phyloP scores from a whole-genome alignment of 2,329 filamentous ascomycete species.

The Rhinocladiella mackenziei region DNA sequence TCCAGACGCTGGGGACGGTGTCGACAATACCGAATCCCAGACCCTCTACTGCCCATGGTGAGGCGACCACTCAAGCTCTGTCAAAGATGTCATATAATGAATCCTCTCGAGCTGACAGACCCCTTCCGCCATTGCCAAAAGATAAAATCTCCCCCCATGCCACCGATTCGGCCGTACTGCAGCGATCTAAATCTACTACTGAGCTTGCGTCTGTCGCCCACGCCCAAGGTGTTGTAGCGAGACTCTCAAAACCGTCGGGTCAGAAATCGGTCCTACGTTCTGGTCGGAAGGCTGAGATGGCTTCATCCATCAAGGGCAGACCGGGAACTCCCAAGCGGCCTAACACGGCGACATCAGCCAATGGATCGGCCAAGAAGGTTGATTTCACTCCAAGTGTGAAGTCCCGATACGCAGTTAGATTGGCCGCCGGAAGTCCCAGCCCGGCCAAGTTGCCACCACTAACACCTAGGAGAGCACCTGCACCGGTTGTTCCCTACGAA shows the following conservation, averaged over 20 bases:
- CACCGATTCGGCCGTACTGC: neutral
- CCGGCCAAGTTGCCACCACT: slow-evolving; percentile 38
- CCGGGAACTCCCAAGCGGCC: slow-evolving; percentile 30
- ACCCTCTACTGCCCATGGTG: slow-evolving; percentile 24
- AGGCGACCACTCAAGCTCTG: neutral
- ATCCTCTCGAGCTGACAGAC: neutral
- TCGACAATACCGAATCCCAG: slow-evolving; percentile 33
- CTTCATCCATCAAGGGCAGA: slow-evolving; percentile 42
- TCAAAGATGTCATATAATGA: neutral
- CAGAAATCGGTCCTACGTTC: slow-evolving; percentile 62
- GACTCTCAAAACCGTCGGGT: slow-evolving; percentile 50
- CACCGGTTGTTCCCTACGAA: slow-evolving; percentile 27
- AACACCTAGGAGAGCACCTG: slow-evolving; percentile 16
- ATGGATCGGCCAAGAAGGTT: slow-evolving; percentile 66
- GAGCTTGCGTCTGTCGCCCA: neutral
- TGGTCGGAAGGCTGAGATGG: slow-evolving; percentile 49
- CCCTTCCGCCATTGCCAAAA: slow-evolving; percentile 16
- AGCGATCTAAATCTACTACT: slow-evolving; percentile 1
- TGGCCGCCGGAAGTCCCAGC: slow-evolving; percentile 37
- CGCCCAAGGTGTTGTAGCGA: slow-evolving; percentile 20
- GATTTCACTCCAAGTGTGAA: slow-evolving; percentile 73
- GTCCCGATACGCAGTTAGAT: slow-evolving; percentile 36
- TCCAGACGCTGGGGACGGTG: slow-evolving; percentile 52
- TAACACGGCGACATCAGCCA: slow-evolving; percentile 37
- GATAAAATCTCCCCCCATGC: neutral